phyloP scores from a whole-genome alignment of 2,329 filamentous ascomycete species.

The Shiraia bambusicola region DNA sequence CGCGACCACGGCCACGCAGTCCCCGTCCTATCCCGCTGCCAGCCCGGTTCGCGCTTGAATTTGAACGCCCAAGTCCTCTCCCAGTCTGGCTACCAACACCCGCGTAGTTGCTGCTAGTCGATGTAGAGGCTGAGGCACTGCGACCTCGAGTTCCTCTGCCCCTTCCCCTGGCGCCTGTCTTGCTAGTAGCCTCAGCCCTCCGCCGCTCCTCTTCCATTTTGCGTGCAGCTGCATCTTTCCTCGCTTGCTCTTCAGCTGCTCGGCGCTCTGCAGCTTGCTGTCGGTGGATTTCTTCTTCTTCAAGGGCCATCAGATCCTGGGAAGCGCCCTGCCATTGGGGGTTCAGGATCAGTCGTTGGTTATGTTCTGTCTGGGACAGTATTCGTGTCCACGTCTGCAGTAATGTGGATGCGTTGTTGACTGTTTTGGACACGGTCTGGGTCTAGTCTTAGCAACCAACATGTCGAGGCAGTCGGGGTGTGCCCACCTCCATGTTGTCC shows the following conservation, averaged over 20 bases:
- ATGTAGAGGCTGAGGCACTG: conserved; percentile 30
- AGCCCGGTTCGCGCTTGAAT: conserved; percentile 46
- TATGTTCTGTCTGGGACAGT: conserved; percentile 95
- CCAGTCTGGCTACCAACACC: conserved; percentile 50
- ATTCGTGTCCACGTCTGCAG: conserved; percentile 96
- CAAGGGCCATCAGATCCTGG: conserved; percentile 81
- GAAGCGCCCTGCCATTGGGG: conserved; percentile 86
- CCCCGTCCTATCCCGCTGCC: conserved; percentile 50
- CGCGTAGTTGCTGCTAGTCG: conserved; percentile 43
- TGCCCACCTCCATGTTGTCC: conserved; percentile 72
- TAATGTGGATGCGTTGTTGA: conserved; percentile 82
- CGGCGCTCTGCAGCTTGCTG: conserved; percentile 77
- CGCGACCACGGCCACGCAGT: conserved; percentile 36
- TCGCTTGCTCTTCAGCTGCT: conserved; percentile 75
- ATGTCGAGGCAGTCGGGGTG: not conserved
- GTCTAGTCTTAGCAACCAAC: conserved; percentile 10
- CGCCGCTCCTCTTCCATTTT: conserved; percentile 56
- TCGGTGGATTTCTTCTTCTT: conserved; percentile 72
- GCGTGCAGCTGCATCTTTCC: conserved; percentile 66
- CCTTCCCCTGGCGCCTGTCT: conserved; percentile 43
- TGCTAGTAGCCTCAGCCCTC: conserved; percentile 59
- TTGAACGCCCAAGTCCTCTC: conserved; percentile 52
- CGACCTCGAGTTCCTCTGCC: conserved; percentile 41
- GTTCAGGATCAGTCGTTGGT: conserved; percentile 86
- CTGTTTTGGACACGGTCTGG: conserved; percentile 80